phyloP scores from a whole-genome alignment of 2,329 filamentous ascomycete species.

The Paecilomyces fulvus region DNA sequence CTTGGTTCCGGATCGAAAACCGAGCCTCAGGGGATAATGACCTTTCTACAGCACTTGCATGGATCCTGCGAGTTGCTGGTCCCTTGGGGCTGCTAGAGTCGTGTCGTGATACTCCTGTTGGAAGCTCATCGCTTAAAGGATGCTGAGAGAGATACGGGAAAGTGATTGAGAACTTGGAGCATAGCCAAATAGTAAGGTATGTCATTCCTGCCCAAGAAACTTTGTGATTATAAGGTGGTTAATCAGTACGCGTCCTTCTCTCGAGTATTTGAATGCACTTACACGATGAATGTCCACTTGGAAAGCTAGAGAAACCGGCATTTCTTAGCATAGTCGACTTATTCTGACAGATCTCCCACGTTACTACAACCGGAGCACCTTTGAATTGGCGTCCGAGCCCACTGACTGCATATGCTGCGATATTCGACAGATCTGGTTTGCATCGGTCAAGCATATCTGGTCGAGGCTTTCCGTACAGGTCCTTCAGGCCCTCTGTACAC shows the following conservation, averaged over 20 bases:
- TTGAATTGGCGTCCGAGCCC: constrained; percentile 46
- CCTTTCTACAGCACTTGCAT: neutral
- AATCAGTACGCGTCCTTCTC: neutral
- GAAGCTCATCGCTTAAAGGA: constrained; percentile 15
- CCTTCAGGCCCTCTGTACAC: constrained; percentile 81
- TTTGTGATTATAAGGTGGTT: constrained; percentile 15
- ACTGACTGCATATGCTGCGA: constrained; percentile 54
- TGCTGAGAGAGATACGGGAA: constrained; percentile 33
- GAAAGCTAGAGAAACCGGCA: constrained; percentile 80
- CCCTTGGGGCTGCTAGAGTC: neutral
- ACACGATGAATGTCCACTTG: constrained; percentile 66
- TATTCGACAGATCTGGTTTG: constrained; percentile 60
- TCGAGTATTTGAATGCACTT: constrained; percentile 16
- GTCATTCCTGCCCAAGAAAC: constrained; percentile 69
- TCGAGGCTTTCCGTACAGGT: constrained; percentile 55
- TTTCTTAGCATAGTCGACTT: constrained; percentile 50
- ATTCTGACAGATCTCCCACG: constrained; percentile 66
- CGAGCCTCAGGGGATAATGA: neutral
- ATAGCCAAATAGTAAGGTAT: constrained; percentile 80
- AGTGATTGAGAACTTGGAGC: constrained; percentile 46
- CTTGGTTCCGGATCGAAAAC: constrained; percentile 58
- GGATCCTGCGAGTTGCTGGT: neutral
- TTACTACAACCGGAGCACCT: constrained; percentile 60
- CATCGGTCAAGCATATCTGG: constrained; percentile 63
- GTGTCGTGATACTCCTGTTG: neutral